Evolutionary conservation across 2,329 filamentous ascomycete species (phyloP).

Genomic region (Aspergillus pseudotamarii): DNA sequence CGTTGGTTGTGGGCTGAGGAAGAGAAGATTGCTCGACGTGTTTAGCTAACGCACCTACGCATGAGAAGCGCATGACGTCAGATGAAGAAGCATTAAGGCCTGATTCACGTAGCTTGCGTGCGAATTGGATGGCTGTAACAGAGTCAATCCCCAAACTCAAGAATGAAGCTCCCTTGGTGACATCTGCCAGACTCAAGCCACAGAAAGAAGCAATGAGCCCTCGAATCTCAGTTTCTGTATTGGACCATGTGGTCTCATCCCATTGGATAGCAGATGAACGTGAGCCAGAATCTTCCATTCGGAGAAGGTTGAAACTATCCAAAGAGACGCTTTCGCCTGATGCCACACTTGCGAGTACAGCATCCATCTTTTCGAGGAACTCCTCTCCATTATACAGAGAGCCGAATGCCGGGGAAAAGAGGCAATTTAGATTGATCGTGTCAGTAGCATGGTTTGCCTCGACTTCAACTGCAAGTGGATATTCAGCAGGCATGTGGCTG

Average conservation of each 20-base stretch:
- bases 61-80: slow-evolving; percentile 38
- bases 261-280: slow-evolving; percentile 11
- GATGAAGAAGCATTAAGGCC: slow-evolving; percentile 35
- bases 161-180: slow-evolving; percentile 37
- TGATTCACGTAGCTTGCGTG: slow-evolving; percentile 31
- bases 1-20: slow-evolving; percentile 11
- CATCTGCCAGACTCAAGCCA: slow-evolving; percentile 21
- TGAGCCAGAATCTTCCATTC: slow-evolving; percentile 1
- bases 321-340: slow-evolving; percentile 27
- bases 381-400: slow-evolving; percentile 23
- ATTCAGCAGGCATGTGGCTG: slow-evolving; percentile 39
- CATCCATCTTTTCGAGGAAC: slow-evolving; percentile 37
- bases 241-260: slow-evolving; percentile 27
- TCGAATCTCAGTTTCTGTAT: slow-evolving; percentile 26
- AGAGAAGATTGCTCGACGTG: slow-evolving; percentile 19
- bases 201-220: slow-evolving; percentile 28
- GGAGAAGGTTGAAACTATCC: slow-evolving; percentile 26
- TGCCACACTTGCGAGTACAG: slow-evolving; percentile 30
- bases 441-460: slow-evolving; percentile 29
- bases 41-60: slow-evolving; percentile 29
- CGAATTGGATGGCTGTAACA: slow-evolving; percentile 37
- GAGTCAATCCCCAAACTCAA: slow-evolving; percentile 37
- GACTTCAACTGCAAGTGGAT: slow-evolving; percentile 39
- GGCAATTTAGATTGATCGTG: slow-evolving; percentile 27
- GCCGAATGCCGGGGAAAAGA: slow-evolving; percentile 31